Percentiles rank a stretch among this genome's conserved stretches.
These are phyloP conservation scores for Tulasnella sp. DNA, from an alignment of 768 basidiomycete species.

Conservation along the genomic window DNA sequence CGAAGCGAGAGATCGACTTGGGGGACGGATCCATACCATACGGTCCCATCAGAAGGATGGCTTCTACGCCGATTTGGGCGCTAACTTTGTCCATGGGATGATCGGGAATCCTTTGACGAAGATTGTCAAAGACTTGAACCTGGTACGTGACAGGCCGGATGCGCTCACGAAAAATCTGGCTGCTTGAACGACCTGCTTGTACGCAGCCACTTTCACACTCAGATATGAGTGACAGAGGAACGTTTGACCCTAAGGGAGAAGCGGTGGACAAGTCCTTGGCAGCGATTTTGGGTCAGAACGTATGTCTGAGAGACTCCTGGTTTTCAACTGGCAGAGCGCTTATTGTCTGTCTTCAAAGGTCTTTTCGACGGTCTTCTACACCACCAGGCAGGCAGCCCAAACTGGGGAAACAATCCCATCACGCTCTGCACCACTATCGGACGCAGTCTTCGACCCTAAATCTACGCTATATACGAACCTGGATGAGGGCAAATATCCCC, in stretches of 20 bases:
- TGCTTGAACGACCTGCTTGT: no score
- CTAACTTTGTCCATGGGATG: slow-evolving; percentile 17
- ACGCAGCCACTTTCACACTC: no score
- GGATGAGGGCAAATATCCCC: background rate
- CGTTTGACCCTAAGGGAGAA: no score
- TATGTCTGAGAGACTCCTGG: no score
- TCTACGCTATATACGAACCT: slow-evolving; percentile 11
- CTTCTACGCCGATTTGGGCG: slow-evolving; percentile 10
- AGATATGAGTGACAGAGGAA: no score
- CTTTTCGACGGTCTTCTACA: background rate
- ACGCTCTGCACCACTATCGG: background rate
- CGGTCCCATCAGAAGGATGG: background rate
- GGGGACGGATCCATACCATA: slow-evolving; percentile 14
- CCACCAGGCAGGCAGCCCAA: background rate
- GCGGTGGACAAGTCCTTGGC: no score
- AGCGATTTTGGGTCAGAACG: no score
- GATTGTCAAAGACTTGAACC: background rate
- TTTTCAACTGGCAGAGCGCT: no score
- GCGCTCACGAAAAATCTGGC: no score
- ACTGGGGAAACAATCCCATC: background rate
- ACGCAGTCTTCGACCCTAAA: slow-evolving; percentile 3
- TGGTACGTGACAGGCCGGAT: slow-evolving; percentile 10
- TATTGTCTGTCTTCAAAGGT: background rate
- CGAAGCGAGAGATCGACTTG: slow-evolving; percentile 17
- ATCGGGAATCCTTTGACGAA: slow-evolving; percentile 14